Evolutionary conservation across 2,329 filamentous ascomycete species (phyloP), one percentile per base, ranked within the genome.

Genomic region (Talaromyces islandicus): DNA sequence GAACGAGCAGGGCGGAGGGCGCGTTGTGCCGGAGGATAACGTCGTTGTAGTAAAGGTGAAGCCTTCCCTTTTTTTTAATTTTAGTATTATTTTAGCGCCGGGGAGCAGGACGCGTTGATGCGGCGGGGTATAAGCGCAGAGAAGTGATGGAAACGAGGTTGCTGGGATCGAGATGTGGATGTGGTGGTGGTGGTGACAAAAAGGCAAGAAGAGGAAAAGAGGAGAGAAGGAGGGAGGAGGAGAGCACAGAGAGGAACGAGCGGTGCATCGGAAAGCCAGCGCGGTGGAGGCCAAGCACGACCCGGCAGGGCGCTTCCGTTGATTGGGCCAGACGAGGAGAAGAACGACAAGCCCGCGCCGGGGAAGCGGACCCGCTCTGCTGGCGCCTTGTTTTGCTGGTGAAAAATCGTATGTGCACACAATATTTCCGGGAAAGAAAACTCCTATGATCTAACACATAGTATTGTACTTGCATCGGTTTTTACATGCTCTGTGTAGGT

Each of bases 261-360:
- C 38, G 54, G 46, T 46, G 48, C 41, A 43, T 43, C 41, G 41
- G 41, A 43, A 43, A 43, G 41, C 17, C 41, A 43, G 41, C 41
- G 65, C 24, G 67, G 66, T 61, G 68, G 68, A 68, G 74, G 69
- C 58, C 55, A 73, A 72, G 53, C 68, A 70, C 61, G 68, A 52
- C 58, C 57, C 51, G 68, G 43, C 62, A 59, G 58, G 53, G 57
- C 62, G 48, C 56, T 58, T 53, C 59, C 64, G 52, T 59, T 75
- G 69, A 75, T 75, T 75, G 73, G 73, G 43, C 64, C 66, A 72
- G 68, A 70, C 65, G 71, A 74, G 73, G 73, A 72, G 71, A 67
- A 62, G 67, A 67, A 66, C 60, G 62, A 63, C 63, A 38, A 52
- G 17, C 35, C 58, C 60, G 60, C 62, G 57, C 60, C 55, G 58